A percentile compares a stretch with the other conserved stretches of the same genome.
phyloP scores from a whole-genome alignment of 139 green algal species.

The Volvox africanus region DNA sequence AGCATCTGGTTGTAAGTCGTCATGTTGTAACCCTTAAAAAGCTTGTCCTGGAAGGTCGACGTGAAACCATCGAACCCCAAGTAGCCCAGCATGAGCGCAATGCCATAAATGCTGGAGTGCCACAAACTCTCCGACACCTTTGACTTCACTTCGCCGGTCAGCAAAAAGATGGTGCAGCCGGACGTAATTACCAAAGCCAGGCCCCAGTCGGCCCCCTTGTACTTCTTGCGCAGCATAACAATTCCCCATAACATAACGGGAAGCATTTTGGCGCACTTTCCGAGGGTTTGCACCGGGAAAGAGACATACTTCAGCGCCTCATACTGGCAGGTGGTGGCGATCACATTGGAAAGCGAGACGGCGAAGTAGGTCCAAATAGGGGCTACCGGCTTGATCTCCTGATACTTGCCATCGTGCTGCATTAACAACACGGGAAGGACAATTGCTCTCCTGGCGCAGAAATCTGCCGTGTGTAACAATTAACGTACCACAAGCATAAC shows the following conservation, averaged over 20 bases:
- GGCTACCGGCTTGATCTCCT: conserved; percentile 76
- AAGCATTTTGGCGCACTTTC: conserved; percentile 96
- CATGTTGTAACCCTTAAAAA: conserved; percentile 97
- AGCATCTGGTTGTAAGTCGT: conserved; percentile 95
- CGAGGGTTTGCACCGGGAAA: conserved; percentile 95
- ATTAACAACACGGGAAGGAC: background rate
- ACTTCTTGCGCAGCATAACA: conserved; percentile 91
- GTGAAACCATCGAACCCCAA: conserved; percentile 98
- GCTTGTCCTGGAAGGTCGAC: conserved; percentile 94
- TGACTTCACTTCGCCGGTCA: conserved; percentile 67
- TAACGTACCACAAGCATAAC: conserved; percentile 62
- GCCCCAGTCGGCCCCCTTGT: conserved; percentile 85
- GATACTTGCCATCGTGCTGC: conserved; percentile 63
- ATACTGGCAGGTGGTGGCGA: conserved; percentile 98
- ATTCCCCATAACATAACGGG: conserved; percentile 98
- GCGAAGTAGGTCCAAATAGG: conserved; percentile 83
- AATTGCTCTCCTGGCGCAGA: background rate
- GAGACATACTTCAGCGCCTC: conserved; percentile 97
- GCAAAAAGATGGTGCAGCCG: conserved; percentile 91
- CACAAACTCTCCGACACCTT: conserved; percentile 55
- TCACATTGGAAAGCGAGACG: conserved; percentile 93
- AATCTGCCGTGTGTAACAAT: background rate
- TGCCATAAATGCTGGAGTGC: conserved; percentile 72
- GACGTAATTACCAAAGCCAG: conserved; percentile 84
- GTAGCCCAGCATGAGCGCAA: conserved; percentile 94